A percentile compares a stretch with the other conserved stretches of the same genome.
phyloP scores from a whole-genome alignment of 2,329 filamentous ascomycete genomes.

The Colletotrichum chlorophyti region DNA sequence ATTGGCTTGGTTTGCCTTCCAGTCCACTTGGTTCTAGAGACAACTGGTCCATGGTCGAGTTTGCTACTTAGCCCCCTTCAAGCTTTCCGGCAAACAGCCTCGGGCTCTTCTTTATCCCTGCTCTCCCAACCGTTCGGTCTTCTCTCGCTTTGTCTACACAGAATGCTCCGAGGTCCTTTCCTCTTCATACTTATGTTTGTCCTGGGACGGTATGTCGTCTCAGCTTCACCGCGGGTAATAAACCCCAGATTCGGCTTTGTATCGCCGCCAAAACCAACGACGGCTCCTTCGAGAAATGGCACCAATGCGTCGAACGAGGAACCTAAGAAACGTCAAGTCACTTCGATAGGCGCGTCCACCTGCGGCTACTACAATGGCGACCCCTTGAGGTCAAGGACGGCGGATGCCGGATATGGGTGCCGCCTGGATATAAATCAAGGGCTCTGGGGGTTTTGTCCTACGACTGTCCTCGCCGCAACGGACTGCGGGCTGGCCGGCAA shows the following conservation, averaged over 20 bases:
- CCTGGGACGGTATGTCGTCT: not conserved
- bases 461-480: slow-evolving; percentile 39
- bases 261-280: not conserved
- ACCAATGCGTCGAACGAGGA: not conserved
- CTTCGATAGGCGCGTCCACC: slow-evolving; percentile 19
- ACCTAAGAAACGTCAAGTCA: not conserved
- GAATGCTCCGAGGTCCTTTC: not conserved
- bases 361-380: slow-evolving; percentile 43
- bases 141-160: not conserved
- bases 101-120: too few relatives aligned
- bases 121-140: too few relatives aligned
- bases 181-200: not conserved
- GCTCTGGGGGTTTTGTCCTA: slow-evolving; percentile 48
- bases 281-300: not conserved
- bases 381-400: slow-evolving; percentile 35
- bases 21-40: too few relatives aligned
- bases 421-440: slow-evolving; percentile 41
- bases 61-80: not conserved
- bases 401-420: slow-evolving; percentile 42
- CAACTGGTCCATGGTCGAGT: too few relatives aligned
- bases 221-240: not conserved
- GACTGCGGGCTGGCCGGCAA: slow-evolving; percentile 46
- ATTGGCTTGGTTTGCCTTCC: too few relatives aligned
- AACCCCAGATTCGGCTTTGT: not conserved
- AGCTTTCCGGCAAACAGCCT: too few relatives aligned